These are phyloP conservation scores for Tarenaya hassleriana DNA, from an alignment of 345 rosid species.

Conservation along the genomic window DNA sequence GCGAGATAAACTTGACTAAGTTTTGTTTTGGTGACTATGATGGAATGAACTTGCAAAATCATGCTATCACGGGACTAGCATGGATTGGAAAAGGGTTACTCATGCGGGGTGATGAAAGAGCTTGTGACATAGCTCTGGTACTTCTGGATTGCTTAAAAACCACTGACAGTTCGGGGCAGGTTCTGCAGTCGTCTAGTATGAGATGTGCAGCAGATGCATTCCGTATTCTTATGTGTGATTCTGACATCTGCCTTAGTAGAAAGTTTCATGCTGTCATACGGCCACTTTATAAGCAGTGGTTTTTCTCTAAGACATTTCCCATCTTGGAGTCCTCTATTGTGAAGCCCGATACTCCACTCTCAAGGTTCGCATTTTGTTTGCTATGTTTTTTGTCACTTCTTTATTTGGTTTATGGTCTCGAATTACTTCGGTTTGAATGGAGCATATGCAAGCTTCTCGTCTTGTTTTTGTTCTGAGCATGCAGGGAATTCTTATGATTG, in stretches of 20 bases:
- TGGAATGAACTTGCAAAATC: constrained; percentile 39
- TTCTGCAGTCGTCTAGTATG: constrained; percentile 35
- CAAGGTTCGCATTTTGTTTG: constrained; percentile 38
- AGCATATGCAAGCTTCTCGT: neutral
- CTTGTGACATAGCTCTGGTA: constrained; percentile 49
- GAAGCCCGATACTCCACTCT: constrained; percentile 39
- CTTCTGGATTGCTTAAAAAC: constrained; percentile 54
- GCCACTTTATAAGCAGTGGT: constrained; percentile 91
- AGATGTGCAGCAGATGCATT: constrained; percentile 84
- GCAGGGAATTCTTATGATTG: constrained; percentile 4
- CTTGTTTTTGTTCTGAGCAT: neutral
- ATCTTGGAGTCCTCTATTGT: constrained; percentile 53
- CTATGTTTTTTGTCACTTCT: constrained; percentile 2
- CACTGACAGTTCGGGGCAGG: constrained; percentile 24
- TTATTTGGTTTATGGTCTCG: constrained; percentile 1
- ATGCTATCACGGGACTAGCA: constrained; percentile 65
- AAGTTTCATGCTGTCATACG: constrained; percentile 65
- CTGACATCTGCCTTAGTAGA: constrained; percentile 58
- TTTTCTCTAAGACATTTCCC: constrained; percentile 63
- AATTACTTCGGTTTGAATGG: constrained; percentile 2
- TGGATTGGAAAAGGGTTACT: constrained; percentile 97
- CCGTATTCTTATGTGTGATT: constrained; percentile 66
- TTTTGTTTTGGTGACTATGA: constrained; percentile 35
- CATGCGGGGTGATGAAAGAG: constrained; percentile 77
- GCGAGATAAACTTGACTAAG: constrained; percentile 29